Evolutionary conservation across 2,329 filamentous ascomycete genomes (phyloP).

Genomic region (Botrytis fabae): DNA sequence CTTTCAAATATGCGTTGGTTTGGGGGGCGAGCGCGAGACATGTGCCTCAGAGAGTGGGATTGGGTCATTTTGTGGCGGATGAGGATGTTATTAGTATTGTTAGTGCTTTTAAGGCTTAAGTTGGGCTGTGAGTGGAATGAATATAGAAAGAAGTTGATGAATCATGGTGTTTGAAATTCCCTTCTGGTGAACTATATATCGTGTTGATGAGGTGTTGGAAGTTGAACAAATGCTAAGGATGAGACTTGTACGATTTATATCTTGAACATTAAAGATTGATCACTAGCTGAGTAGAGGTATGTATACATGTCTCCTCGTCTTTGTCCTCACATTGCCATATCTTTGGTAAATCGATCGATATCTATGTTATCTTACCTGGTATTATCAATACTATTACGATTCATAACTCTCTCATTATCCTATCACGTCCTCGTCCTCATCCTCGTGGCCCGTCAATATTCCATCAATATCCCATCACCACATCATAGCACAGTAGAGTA

Average conservation of each 20-base stretch:
- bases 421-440: not conserved
- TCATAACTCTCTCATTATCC: not conserved
- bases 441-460: not conserved
- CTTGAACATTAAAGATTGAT: not conserved
- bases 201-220: not conserved
- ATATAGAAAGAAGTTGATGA: conserved; percentile 39
- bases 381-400: not conserved
- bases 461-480: not conserved
- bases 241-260: not conserved
- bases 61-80: conserved; percentile 75
- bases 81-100: conserved; percentile 70
- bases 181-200: not conserved
- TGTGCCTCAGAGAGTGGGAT: conserved; percentile 87
- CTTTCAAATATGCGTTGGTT: conserved; percentile 97
- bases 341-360: not conserved
- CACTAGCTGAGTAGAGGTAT: not conserved
- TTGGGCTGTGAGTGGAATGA: conserved; percentile 48
- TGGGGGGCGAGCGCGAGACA: conserved; percentile 97
- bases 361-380: not conserved
- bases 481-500: no score
- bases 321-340: not conserved
- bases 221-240: not conserved
- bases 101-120: conserved; percentile 48
- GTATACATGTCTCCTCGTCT: not conserved
- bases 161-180: not conserved